Base-by-base conservation (phyloP, 179 eudicot species). In the Pouteria campechiana region DNA sequence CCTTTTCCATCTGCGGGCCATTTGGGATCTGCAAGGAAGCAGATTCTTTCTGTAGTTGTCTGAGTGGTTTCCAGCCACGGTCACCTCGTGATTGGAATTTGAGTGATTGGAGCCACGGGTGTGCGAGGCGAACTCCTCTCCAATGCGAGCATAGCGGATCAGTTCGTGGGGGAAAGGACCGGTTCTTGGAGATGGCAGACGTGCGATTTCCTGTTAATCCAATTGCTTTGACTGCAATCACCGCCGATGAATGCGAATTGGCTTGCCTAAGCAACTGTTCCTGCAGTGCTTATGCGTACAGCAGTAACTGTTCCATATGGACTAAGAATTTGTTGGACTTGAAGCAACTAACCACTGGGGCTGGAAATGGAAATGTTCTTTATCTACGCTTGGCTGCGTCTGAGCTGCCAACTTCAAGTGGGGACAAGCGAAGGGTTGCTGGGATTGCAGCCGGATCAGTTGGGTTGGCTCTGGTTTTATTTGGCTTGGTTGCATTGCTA, bases 101-200 rank as follows among this genome's bases (percentile, higher is more conserved):
- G 61, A 44, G n/a, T 44, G 88, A 81, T 75, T 74, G 60, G 55
- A 78, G 84, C 0, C 48, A 61, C 7, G 95, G 92, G 4, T 85
- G 95, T 58, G 45, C 10, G 11, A 50, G 88, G 36, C 44, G 32
- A 37, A 69, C 63, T 5, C 18, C 1, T 2, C 46, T 78, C 41
- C 49, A 60, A 23, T 85, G 93, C 48, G 81, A 9, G 23, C 58
- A 21, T 33, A 8, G 32, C 4, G 50, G 46, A 19, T 37, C 41
- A 25, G 22, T 55, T 18, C 44, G 50, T 35, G 46, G 54, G 21
- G 46, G 29, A 5, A 37, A 3, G 16, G 79, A 74, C 25, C 44
- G 15, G 41, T 83, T 79, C 34, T 40, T 23, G 38, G 22, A 8
- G 8, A 22, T 25, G 25, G 15, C 50, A 3, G 30, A 57, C 33